Percentiles rank a stretch among this genome's conserved stretches.
Evolutionary conservation across 2,329 filamentous ascomycete genomes (phyloP).

Genomic region (Penicillium sp.): DNA sequence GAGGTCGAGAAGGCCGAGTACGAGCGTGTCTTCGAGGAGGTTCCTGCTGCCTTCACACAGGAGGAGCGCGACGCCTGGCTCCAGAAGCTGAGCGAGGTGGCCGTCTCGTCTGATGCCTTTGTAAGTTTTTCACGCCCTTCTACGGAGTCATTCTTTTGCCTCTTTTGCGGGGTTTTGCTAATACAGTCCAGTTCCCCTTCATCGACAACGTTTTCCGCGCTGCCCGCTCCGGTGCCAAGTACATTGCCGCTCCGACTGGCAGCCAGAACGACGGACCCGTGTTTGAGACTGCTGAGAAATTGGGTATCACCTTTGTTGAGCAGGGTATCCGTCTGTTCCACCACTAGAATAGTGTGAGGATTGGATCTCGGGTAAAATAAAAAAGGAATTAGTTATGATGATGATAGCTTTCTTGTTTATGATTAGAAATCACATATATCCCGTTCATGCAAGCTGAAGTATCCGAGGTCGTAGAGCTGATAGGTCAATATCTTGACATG

Average conservation of each 20-base stretch:
- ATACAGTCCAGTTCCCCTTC: constrained; percentile 71
- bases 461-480: no score
- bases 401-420: constrained; percentile 23
- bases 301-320: constrained; percentile 91
- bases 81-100: constrained; percentile 66
- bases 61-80: constrained; percentile 86
- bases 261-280: constrained; percentile 50
- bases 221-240: constrained; percentile 82
- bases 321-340: constrained; percentile 93
- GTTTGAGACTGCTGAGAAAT: constrained; percentile 80
- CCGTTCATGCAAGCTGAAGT: no score
- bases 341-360: constrained; percentile 57
- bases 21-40: constrained; percentile 83
- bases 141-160: background rate
- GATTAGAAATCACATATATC: constrained; percentile 18
- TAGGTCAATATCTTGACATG: no score
- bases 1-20: constrained; percentile 81
- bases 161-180: background rate
- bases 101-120: constrained; percentile 90
- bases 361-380: constrained; percentile 12
- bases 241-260: constrained; percentile 86
- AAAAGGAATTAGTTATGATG: constrained; percentile 22
- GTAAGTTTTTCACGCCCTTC: constrained; percentile 49
- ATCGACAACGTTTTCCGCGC: constrained; percentile 96
- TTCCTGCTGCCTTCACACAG: constrained; percentile 72